Conservation (phyloP, 1,284 basidiomycete genomes). For the Cryptococcus sp. region DNA sequence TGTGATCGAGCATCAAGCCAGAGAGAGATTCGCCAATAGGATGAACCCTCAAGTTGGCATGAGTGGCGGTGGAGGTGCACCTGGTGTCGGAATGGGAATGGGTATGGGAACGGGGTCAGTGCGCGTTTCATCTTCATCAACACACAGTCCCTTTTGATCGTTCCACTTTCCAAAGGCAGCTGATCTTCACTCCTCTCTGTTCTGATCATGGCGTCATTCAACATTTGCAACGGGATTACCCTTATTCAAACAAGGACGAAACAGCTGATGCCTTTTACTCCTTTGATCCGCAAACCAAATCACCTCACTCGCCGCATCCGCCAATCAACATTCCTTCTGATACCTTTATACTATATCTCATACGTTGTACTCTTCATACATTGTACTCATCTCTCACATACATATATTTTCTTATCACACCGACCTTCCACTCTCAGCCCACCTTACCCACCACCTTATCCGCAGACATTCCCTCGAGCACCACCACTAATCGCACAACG, state of each 20-base stretch:
- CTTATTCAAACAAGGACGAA: slow-evolving; percentile 3
- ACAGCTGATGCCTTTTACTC: background rate
- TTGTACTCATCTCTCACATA: background rate
- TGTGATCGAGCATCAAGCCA: slow-evolving; percentile 28
- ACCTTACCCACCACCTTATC: slow-evolving; percentile 17
- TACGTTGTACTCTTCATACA: background rate
- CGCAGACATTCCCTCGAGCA: slow-evolving; percentile 19
- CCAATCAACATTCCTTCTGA: slow-evolving; percentile 1
- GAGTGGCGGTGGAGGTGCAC: slow-evolving; percentile 5
- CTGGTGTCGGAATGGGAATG: slow-evolving; percentile 10
- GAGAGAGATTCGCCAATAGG: slow-evolving; percentile 27
- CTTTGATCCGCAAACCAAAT: background rate
- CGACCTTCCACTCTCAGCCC: slow-evolving; percentile 3
- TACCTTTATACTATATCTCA: background rate
- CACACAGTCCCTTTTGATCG: slow-evolving; percentile 1
- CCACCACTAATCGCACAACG: slow-evolving; percentile 16
- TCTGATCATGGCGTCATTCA: too few species aligned
- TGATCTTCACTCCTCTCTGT: background rate
- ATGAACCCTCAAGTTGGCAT: slow-evolving; percentile 8
- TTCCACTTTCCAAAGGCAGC: slow-evolving; percentile 4
- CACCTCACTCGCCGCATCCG: background rate
- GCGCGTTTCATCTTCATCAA: background rate
- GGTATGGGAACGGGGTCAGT: slow-evolving; percentile 19
- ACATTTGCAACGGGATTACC: background rate
- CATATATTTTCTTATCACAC: background rate